Base-by-base conservation (phyloP, 345 rosid species). In the Salix viminalis region DNA sequence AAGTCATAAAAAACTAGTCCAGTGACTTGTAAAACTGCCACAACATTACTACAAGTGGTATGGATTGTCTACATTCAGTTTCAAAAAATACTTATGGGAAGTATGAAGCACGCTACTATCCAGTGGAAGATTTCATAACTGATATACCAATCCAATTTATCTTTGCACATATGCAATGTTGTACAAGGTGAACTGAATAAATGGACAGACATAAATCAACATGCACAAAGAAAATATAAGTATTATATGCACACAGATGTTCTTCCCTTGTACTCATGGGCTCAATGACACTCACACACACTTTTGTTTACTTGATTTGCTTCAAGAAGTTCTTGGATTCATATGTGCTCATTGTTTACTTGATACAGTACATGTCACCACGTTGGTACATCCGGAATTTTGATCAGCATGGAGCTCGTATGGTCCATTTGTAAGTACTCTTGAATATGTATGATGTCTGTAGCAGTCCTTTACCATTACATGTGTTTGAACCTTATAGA, bases 381-480 rank as follows among this genome's bases (percentile, higher is more conserved):
- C 94, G 97, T 74, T 95, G 97, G 97, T 95, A 93, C 79, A 91
- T 91, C 75, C 86, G 88, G 64, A 95, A 95, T 79, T 93, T 95
- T 79, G 88, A 91, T 75, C 81, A 85, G 44, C 28, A 52, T 13
- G 84, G 89, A 81, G 88, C 89, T 75, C 87, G 77, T 50, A 91
- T 93, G 99, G 82, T 95, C 74, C 99, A 95, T 87, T 79, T 95
- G 97, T 93, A 83, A 93, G 97, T 87, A 66, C 70, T 75, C 28
- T 48, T 52, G 54, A 69, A 41, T 60, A 67, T 36, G 44, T 75
- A 24, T 54, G 39, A 24, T 67, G 67, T 37, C 62, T 65, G 4
- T 69, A 69, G 28, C 71, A 26, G 72, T 75, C 48, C 48, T 67
- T 74, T 82, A 74, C 28, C 14, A 28, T 67, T 78, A 37, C 30